These are phyloP conservation scores for Solanum acaule DNA, from an alignment of 257 asterid genomes.

Conservation along the genomic window DNA sequence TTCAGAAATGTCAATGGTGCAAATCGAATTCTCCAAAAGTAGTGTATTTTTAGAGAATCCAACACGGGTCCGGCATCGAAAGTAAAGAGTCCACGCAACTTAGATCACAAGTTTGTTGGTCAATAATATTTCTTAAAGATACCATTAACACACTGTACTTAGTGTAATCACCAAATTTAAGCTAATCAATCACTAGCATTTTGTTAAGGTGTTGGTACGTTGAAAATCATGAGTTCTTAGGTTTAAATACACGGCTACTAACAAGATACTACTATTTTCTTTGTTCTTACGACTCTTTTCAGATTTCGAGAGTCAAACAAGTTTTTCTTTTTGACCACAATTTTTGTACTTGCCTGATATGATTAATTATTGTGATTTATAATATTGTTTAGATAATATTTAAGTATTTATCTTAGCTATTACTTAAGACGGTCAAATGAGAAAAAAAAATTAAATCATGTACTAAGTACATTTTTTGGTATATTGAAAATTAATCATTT, in stretches of 20 bases:
- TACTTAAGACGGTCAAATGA: background rate
- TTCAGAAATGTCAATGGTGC: background rate
- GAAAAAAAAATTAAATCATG: background rate
- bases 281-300: background rate
- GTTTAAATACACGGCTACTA: background rate
- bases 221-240: background rate
- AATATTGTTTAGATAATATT: background rate
- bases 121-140: background rate
- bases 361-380: background rate
- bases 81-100: background rate
- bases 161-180: background rate
- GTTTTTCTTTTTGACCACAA: background rate
- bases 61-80: fast-evolving
- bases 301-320: background rate
- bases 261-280: background rate
- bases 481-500: background rate
- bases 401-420: background rate
- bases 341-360: background rate
- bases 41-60: too few relatives aligned
- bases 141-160: background rate
- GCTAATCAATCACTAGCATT: background rate
- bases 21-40: background rate
- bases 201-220: background rate
- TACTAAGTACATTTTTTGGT: background rate
- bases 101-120: background rate